Base-by-base conservation (phyloP, 176 grass and related monocot species). In the Carex littledalei region DNA sequence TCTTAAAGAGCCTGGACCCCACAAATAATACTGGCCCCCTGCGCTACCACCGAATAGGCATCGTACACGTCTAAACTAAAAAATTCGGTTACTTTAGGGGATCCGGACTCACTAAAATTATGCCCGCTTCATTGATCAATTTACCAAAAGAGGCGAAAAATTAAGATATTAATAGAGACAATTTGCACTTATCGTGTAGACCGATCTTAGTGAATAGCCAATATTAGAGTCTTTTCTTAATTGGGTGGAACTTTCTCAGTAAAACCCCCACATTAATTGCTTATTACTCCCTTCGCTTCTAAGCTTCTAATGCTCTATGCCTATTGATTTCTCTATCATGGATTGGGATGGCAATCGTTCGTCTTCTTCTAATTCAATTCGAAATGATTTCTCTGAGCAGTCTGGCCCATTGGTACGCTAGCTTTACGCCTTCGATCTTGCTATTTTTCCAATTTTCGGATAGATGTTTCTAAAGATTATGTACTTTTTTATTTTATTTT, bases 341-440 rank as follows among this genome's bases (percentile, higher is more conserved):
- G 80, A 61, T 18, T 67, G 32, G n/a, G 4, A 49, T 50, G n/a
- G 45, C n/a, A 16, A 20, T 49, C 16, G 60, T 4, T 59, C 78
- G 32, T 66, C 61, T 43, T 82, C 59, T 50, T 64, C 60, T 53
- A 66, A 53, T 8, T 82, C 61, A 50, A 16, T 3, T 82, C 80
- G 21, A 82, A 45, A 52, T 66, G 80, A 20, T 61, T 61, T 64
- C 21, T 61, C n/a, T 29, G 37, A 82, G 12, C 11, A 5, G 21
- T 53, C 60, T 26, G 39, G 12, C 22, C 60, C 80, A 65, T 83
- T 67, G 80, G 80, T 83, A 83, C 18, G 39, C 61, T 82, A 24
- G 4, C 17, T 60, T 65, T 82, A 15, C 11, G 18, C 15, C 18
- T 63, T 49, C 20, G 34, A 43, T 66, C 22, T 37, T 45, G 18